A percentile compares a stretch with the other conserved stretches of the same genome.
Evolutionary conservation across 164 flowering plant species (phyloP).

Genomic region (Litsea cubeba): DNA sequence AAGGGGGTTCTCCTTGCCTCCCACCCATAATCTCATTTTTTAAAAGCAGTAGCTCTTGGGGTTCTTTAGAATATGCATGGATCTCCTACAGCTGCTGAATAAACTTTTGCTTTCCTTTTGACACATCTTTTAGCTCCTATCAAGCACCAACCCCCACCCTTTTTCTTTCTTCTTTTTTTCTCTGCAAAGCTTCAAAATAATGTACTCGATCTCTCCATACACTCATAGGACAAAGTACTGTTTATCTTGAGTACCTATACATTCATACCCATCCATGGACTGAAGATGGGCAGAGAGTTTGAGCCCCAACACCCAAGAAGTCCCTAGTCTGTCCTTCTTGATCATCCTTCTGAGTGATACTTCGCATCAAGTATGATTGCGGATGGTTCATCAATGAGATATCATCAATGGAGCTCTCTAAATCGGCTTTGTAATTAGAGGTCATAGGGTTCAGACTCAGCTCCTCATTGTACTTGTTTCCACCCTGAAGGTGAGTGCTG

Average conservation of each 20-base stretch:
- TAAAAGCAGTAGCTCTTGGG: conserved; percentile 37
- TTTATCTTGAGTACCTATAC: conserved; percentile 4
- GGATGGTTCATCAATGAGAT: conserved; percentile 25
- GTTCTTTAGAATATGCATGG: conserved; percentile 62
- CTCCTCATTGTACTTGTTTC: conserved; percentile 34
- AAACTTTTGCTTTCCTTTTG: conserved; percentile 8
- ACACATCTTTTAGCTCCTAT: conserved; percentile 20
- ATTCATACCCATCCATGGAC: conserved; percentile 70
- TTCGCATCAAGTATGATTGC: conserved; percentile 41
- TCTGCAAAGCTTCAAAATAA: conserved; percentile 20
- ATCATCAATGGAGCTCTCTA: conserved; percentile 31
- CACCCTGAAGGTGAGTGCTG: conserved; percentile 27
- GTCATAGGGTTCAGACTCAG: conserved; percentile 23
- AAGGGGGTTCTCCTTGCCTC: conserved; percentile 28
- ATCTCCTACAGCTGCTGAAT: conserved; percentile 19
- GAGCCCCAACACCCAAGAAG: conserved; percentile 86
- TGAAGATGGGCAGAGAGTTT: conserved; percentile 52
- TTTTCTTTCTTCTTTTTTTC: conserved; percentile 13
- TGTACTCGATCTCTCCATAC: conserved; percentile 10
- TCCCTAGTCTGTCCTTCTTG: conserved; percentile 72
- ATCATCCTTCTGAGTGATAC: conserved; percentile 25
- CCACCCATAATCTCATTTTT: conserved; percentile 30
- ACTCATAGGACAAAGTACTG: conserved; percentile 13
- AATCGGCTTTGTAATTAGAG: conserved; percentile 19
- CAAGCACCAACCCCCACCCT: conserved; percentile 14